These are phyloP conservation scores for Polygonum maritimum DNA, from an alignment of 148 eudicot species.

Conservation along the genomic window DNA sequence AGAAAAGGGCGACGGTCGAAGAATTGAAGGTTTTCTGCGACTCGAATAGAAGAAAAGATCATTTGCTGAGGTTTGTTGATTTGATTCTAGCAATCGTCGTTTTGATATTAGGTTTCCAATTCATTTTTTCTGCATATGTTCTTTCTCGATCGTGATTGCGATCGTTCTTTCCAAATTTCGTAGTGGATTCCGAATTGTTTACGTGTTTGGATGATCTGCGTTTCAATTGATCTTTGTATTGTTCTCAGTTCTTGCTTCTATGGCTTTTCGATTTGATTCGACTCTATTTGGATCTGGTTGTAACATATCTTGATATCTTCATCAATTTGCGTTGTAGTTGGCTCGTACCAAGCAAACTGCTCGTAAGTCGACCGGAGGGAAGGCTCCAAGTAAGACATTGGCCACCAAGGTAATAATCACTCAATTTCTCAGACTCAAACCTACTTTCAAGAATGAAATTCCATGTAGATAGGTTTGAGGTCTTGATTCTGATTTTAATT, in stretches of 20 bases:
- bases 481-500: neutral
- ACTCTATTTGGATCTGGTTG: neutral
- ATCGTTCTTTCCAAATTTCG: too few relatives aligned
- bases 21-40: slow-evolving; percentile 1
- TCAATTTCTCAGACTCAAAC: neutral
- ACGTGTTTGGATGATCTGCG: neutral
- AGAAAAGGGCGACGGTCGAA: neutral
- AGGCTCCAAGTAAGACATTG: slow-evolving; percentile 84
- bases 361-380: slow-evolving; percentile 83
- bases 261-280: neutral
- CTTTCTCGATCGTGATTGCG: neutral
- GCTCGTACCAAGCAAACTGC: slow-evolving; percentile 95
- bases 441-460: neutral
- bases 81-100: neutral
- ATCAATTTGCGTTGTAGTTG: slow-evolving; percentile 26
- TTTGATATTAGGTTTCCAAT: neutral
- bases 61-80: neutral
- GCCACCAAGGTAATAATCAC: slow-evolving; percentile 46
- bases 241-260: too few relatives aligned
- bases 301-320: neutral
- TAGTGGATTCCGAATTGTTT: too few relatives aligned
- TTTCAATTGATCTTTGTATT: neutral
- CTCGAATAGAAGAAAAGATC: neutral
- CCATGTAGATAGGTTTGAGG: neutral
- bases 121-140: neutral